These are phyloP conservation scores for Arachnopeziza araneosa DNA, from an alignment of 2,329 filamentous ascomycete species.

Conservation along the genomic window DNA sequence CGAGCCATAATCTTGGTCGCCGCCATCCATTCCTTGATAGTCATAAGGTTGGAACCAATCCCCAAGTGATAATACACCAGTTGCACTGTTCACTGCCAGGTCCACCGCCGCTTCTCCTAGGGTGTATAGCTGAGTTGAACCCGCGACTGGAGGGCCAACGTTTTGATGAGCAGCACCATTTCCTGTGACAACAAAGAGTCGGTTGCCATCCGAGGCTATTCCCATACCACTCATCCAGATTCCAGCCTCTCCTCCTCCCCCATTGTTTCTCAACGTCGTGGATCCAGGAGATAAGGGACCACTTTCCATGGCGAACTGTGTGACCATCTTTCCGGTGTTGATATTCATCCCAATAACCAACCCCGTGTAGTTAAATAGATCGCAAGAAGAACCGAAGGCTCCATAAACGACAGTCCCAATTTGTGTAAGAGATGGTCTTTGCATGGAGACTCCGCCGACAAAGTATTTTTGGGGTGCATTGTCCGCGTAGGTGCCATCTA, in stretches of 20 bases:
- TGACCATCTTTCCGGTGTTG: constrained; percentile 31
- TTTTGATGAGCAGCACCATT: constrained; percentile 32
- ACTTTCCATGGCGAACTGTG: constrained; percentile 36
- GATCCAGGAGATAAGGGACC: constrained; percentile 29
- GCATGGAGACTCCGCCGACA: constrained; percentile 46
- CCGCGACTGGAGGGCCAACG: constrained; percentile 30
- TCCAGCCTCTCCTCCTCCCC: constrained; percentile 33
- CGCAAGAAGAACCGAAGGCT: constrained; percentile 50
- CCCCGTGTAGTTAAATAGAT: constrained; percentile 52
- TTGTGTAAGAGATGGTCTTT: constrained; percentile 43
- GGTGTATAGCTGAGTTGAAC: constrained; percentile 28
- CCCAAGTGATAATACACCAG: constrained; percentile 27
- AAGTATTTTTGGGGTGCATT: constrained; percentile 34
- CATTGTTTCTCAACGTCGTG: constrained; percentile 23
- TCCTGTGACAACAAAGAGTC: constrained; percentile 30
- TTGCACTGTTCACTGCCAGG: constrained; percentile 31
- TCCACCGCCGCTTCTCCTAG: constrained; percentile 42
- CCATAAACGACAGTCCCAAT: constrained; percentile 44
- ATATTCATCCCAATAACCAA: constrained; percentile 45
- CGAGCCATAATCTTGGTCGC: constrained; percentile 37
- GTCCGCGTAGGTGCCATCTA: constrained; percentile 3
- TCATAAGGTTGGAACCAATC: constrained; percentile 41
- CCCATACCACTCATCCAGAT: constrained; percentile 34
- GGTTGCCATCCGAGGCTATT: constrained; percentile 28
- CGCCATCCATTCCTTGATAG: constrained; percentile 34